Evolutionary conservation across 2,329 filamentous ascomycete genomes (phyloP), one percentile per base, ranked within the genome.

Genomic region (Colletotrichum cereale): DNA sequence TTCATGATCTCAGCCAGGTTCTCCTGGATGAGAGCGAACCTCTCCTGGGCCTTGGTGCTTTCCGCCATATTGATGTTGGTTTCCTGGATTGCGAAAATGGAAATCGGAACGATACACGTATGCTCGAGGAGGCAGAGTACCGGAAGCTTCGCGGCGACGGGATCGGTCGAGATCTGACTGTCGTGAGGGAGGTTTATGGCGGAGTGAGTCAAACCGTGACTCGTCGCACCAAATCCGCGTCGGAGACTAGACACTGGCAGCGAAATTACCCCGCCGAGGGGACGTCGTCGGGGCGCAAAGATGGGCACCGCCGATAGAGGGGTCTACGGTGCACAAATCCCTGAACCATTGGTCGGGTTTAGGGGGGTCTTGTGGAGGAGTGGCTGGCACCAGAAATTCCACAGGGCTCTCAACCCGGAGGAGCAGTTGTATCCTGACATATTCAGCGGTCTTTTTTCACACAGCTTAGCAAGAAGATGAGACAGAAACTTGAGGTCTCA

Each of bases 1-100:
- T 96, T 95, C 72, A 97, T 88, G 61, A 94, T 86, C 85, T 97
- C 95, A 73, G 91, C 90, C 71, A 97, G 86, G 81, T 96, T 96
- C 80, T 91, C 90, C 73, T 87, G 89, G 84, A 97, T 97, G 78
- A 97, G 87, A 66, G 87, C 87, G 76, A 96, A 86, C 80, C 91
- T 91, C 82, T 94, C 89, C 73, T 88, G 83, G 74, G 83, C 78
- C 72, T 81, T 85, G 79, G 84, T 80, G 38, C 71, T 75, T 52
- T 75, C 72, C 64, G 75, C 71, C 76, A 77, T 78, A 44, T 52
- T 73, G 71, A 6, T 18, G 24, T 55, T 47, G 53, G 5, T 36
- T 48, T 42, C 29, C 21, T 2, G 36, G 24, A 38, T 10, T 29
- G 12, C 34, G 11, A 53, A 38, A 21, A 26, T 47, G 18, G 34